A percentile compares a stretch with the other conserved stretches of the same genome.
Conservation (phyloP, 768 basidiomycete genomes). For the Boletus rex-veris region DNA sequence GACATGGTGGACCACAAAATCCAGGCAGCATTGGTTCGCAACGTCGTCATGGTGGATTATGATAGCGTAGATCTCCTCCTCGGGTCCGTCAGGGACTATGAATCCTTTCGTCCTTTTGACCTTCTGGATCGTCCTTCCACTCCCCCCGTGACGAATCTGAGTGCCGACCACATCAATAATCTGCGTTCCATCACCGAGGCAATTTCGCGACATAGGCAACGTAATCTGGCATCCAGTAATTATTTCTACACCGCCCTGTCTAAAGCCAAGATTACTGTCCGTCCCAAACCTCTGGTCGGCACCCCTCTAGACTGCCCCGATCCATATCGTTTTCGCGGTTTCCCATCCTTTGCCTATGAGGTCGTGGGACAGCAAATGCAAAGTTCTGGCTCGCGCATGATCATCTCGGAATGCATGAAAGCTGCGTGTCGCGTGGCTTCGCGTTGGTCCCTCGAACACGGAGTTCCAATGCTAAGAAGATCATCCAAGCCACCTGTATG, state of each 20-base stretch:
- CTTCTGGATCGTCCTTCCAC: neutral
- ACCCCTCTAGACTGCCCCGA: slow-evolving; percentile 27
- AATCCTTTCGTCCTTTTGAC: slow-evolving; percentile 23
- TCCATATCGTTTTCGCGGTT: slow-evolving; percentile 42
- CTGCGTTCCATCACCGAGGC: slow-evolving; percentile 33
- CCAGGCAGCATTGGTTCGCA: slow-evolving; percentile 68
- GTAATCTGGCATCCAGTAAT: slow-evolving; percentile 19
- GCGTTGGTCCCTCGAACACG: slow-evolving; percentile 56
- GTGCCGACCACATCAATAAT: slow-evolving; percentile 22
- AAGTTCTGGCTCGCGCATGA: slow-evolving; percentile 43
- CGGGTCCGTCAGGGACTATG: slow-evolving; percentile 20
- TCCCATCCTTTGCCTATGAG: slow-evolving; percentile 47
- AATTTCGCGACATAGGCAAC: slow-evolving; percentile 23
- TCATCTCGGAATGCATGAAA: slow-evolving; percentile 84
- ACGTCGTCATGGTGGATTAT: slow-evolving; percentile 64
- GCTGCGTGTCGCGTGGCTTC: slow-evolving; percentile 75
- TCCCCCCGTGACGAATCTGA: slow-evolving; percentile 5
- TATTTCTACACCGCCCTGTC: slow-evolving; percentile 27
- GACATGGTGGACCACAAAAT: slow-evolving; percentile 69
- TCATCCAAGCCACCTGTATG: slow-evolving; percentile 33
- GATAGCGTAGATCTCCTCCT: slow-evolving; percentile 57
- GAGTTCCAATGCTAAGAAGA: slow-evolving; percentile 65
- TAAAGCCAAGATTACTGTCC: slow-evolving; percentile 25
- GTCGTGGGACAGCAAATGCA: slow-evolving; percentile 30
- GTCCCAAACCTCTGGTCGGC: slow-evolving; percentile 31